phyloP scores from a whole-genome alignment of 192 early-diverging fungal species.

The Linnemannia hyalina region DNA sequence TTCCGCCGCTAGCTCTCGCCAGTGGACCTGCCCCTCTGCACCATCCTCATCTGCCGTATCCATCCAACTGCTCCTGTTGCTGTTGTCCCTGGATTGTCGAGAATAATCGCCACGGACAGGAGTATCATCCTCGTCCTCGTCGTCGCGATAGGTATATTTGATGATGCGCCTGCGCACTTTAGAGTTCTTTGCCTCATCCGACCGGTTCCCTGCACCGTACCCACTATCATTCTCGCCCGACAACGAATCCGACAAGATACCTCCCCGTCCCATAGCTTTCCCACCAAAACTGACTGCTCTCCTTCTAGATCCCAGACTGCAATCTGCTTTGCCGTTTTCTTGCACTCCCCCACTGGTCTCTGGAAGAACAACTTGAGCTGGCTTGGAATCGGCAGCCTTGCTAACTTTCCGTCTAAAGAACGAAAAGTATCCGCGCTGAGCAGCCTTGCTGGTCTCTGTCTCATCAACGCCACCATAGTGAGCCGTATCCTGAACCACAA shows the following conservation, averaged over 20 bases:
- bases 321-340: background rate
- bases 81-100: background rate
- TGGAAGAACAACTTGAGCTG: background rate
- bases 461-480: conserved; percentile 40
- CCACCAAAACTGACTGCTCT: background rate
- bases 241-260: background rate
- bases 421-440: conserved; percentile 34
- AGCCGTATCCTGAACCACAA: conserved; percentile 54
- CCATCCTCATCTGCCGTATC: conserved; percentile 2
- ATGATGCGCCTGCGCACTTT: conserved; percentile 37
- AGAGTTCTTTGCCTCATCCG: background rate
- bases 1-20: conserved; percentile 26
- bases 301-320: background rate
- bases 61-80: conserved; percentile 1
- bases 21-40: conserved; percentile 21
- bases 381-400: background rate
- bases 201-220: conserved; percentile 32
- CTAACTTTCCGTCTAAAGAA: background rate
- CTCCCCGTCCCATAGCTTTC: background rate
- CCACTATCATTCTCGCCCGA: conserved; percentile 45
- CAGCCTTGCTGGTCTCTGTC: conserved; percentile 27
- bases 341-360: background rate
- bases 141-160: conserved; percentile 45
- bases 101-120: background rate
- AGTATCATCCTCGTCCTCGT: conserved; percentile 16